Evolutionary conservation across 2,329 filamentous ascomycete species (phyloP), one percentile per base, ranked within the genome.

Genomic region (Phaeosphaeriaceae sp.): DNA sequence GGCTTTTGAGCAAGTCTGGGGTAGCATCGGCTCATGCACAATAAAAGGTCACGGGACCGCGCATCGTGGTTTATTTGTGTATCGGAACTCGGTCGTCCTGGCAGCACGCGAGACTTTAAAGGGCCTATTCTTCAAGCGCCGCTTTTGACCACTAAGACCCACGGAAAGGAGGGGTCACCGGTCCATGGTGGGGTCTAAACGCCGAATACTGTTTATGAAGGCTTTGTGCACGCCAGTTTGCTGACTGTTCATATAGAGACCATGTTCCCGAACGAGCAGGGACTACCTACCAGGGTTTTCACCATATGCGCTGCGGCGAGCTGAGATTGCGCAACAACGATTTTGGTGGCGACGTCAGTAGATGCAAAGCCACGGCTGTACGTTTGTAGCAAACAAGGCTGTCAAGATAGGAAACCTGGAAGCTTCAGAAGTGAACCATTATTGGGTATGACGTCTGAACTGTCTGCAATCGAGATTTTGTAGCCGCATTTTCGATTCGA

Each of bases 41-140:
- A 58, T 36, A 50, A 48, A 21, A 52, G 48, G 65, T 72, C 69
- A 70, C 64, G 70, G 65, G 70, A 71, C 56, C 43, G 48, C 64
- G 69, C 56, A 63, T 56, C 32, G 57, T 59, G 40, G 52, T 52
- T 63, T 60, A 52, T 67, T 71, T 72, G 66, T 73, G 68, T 72
- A 68, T 61, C 40, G 47, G 46, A 56, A 57, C 54, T 68, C 67
- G 69, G 71, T 73, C 64, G 52, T 58, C 69, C 63, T 46, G 61
- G 62, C 60, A 62, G 64, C 62, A 60, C 63, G 64, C 60, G 65
- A 67, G 50, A 53, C 44, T 55, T 59, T 53, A 48, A 48, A 52
- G 40, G 55, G 53, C 56, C 49, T 46, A 42, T 53, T 56, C n/a
- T 34, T 51, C 62, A 70, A 66, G 66, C 66, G 65, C 63, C 57